Evolutionary conservation across 805 yeast genomes (phyloP), one percentile per base, ranked within the genome.

Genomic region (Metschnikowia kunwiensis): DNA sequence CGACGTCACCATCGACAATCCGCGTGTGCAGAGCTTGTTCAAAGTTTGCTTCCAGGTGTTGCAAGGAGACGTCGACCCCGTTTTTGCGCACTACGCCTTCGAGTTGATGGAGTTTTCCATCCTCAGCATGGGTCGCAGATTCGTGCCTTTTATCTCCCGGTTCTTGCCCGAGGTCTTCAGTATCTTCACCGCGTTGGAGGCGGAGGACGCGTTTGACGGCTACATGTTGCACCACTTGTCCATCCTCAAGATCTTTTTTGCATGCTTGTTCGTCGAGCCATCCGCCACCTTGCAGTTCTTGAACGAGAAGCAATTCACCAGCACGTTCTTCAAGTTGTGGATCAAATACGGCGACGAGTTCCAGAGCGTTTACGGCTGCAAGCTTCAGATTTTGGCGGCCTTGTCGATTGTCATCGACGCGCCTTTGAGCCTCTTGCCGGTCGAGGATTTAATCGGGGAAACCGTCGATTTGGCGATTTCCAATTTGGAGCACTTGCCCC

Each of bases 301-400:
- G 47, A 54, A 55, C 24, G 68, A 64, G 13, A 60, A 68, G 43
- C 58, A 60, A 16, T 60, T 63, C 34, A 57, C 70, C 3, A 42
- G 58, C 22, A 51, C 58, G 20, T 69, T 72, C 42, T 61, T 64
- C 51, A 64, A 68, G 41, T 55, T 72, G 43, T 75, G 79, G 79
- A 62, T 74, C 42, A 62, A 67, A 40, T 61, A 69, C 45, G 61
- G 72, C 15, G 70, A 59, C 27, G 68, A 62, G 40, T 65, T 73
- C 55, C 70, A 64, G 37, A 75, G 79, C 41, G 80, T 74, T 14
- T 75, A 73, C 44, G 80, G 78, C 18, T 63, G 77, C 43, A 76
- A 75, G 47, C 55, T 75, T 29, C 78, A 76, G 53, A 68, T 72
- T 5, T 53, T 76, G 50, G 69, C 77, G 0, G 52, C 72, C 28